Conservation (phyloP, 257 asterid species). For the Ligustrum vulgare region DNA sequence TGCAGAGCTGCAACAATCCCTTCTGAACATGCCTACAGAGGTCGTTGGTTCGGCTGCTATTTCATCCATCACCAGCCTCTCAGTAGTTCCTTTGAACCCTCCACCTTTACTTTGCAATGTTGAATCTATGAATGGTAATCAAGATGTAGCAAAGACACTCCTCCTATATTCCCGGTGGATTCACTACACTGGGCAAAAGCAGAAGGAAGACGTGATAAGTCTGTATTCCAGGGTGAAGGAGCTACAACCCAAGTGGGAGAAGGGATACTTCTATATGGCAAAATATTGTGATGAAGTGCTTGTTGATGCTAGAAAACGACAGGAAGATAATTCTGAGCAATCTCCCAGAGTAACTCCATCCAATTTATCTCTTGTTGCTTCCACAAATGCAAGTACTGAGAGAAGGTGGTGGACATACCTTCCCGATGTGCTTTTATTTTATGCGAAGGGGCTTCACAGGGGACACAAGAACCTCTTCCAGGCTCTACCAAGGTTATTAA, state of each 20-base stretch:
- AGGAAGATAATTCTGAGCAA: conserved; percentile 64
- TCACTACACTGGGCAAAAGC: conserved; percentile 95
- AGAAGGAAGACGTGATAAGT: conserved; percentile 87
- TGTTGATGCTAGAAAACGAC: conserved; percentile 94
- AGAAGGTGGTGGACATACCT: conserved; percentile 82
- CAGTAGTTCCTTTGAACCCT: conserved; percentile 77
- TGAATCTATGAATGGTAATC: conserved; percentile 55
- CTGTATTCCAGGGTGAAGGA: conserved; percentile 89
- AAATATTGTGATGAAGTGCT: conserved; percentile 93
- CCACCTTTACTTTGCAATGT: conserved; percentile 61
- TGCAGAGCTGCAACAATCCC: conserved; percentile 95
- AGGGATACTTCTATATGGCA: conserved; percentile 92
- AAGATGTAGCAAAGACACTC: conserved; percentile 82
- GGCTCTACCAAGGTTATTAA: conserved; percentile 94
- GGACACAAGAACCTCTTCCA: conserved; percentile 96
- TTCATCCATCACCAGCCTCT: conserved; percentile 85
- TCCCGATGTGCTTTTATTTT: conserved; percentile 82
- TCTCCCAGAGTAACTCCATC: conserved; percentile 50
- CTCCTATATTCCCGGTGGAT: conserved; percentile 94
- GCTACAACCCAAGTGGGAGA: conserved; percentile 96
- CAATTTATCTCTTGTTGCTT: conserved; percentile 43
- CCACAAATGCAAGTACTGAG: conserved; percentile 59
- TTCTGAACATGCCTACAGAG: conserved; percentile 82
- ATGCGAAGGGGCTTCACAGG: conserved; percentile 92
- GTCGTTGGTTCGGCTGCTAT: conserved; percentile 82